Base-by-base conservation (phyloP, 1,139 yeast species). In the Wickerhamiella pararugosa region DNA sequence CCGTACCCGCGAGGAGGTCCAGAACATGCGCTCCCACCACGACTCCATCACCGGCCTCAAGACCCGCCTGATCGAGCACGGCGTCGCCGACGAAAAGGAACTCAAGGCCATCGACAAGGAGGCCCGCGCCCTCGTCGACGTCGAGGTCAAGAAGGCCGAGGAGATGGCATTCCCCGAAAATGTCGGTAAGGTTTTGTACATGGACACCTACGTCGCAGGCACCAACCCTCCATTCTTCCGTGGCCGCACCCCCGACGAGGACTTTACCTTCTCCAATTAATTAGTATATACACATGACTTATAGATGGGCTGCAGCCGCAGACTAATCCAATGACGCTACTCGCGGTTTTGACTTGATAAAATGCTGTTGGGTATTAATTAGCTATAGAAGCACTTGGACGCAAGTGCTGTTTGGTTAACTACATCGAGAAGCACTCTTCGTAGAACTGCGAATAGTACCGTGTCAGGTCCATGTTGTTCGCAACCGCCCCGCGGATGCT, bases 1-100 rank as follows among this genome's bases (percentile, higher is more conserved):
- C 78, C 79, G 97, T 76, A 90, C 98, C 62, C 86, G 98, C 72
- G 98, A 90, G 70, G 98, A 90, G 72, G 93, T 90, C 55, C 97
- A 87, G 70, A 92, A 90, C 73, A 87, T 90, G 96, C 81, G 98
- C 73, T 84, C 96, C 39, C 80, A 87, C 71, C 86, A 81, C 64
- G 98, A 90, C 65, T 96, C 97, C 57, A 86, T 90, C 65, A 90
- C 95, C 47, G 97, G 97, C 53, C 76, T 90, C 62, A 87, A 87
- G 75, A 77, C 78, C 58, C 80, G 76, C 48, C 70, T 90, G 56
- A 65, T 87, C 58, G 96, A 86, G 53, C 71, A 76, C 63, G 75
- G 73, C 48, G 76, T 90, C 56, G 93, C 95, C 49, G 71, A 92
- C 50, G 98, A 90, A 71, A 93, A 79, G 46, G 97, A 90, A 71